A percentile compares a stretch with the other conserved stretches of the same genome.
phyloP scores from a whole-genome alignment of 2,329 filamentous ascomycete genomes.

The Passalora sequoiae region DNA sequence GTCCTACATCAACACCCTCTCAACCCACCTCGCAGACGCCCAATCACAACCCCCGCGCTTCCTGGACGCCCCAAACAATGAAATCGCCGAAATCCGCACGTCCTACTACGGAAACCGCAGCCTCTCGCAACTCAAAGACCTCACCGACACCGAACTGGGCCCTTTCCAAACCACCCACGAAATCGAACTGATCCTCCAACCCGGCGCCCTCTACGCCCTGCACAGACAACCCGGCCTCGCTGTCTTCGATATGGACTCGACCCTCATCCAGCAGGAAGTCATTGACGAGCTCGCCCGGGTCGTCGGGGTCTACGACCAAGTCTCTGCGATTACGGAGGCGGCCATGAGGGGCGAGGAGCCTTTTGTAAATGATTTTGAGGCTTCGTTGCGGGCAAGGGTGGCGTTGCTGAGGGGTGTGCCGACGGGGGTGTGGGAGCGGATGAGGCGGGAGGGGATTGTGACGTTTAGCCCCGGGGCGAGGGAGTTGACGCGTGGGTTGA shows the following conservation, averaged over 20 bases:
- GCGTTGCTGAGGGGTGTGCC: slow-evolving; percentile 75
- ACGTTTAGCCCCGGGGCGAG: slow-evolving; percentile 76
- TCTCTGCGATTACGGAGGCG: slow-evolving; percentile 81
- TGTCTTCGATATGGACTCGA: slow-evolving; percentile 98
- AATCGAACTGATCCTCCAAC: slow-evolving; percentile 24
- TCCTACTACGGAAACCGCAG: not conserved
- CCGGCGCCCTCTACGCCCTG: slow-evolving; percentile 16
- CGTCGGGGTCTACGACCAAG: slow-evolving; percentile 62
- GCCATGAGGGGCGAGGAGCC: slow-evolving; percentile 83
- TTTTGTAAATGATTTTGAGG: slow-evolving; percentile 75
- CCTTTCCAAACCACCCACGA: slow-evolving; percentile 8
- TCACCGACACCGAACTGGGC: slow-evolving; percentile 10
- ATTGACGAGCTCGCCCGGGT: slow-evolving; percentile 90
- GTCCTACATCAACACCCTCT: not conserved
- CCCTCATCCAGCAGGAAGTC: slow-evolving; percentile 92
- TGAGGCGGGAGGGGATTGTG: slow-evolving; percentile 60
- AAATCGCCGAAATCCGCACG: slow-evolving; percentile 9
- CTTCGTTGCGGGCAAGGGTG: slow-evolving; percentile 74
- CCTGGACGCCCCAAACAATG: not conserved
- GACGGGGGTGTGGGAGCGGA: slow-evolving; percentile 62
- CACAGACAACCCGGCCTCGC: slow-evolving; percentile 57
- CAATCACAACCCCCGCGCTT: not conserved
- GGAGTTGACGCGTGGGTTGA: slow-evolving; percentile 68
- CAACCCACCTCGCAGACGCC: not conserved
- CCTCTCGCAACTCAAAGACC: slow-evolving; percentile 14